Conservation (phyloP, 768 basidiomycete species). For the Pleurotus djamor region DNA sequence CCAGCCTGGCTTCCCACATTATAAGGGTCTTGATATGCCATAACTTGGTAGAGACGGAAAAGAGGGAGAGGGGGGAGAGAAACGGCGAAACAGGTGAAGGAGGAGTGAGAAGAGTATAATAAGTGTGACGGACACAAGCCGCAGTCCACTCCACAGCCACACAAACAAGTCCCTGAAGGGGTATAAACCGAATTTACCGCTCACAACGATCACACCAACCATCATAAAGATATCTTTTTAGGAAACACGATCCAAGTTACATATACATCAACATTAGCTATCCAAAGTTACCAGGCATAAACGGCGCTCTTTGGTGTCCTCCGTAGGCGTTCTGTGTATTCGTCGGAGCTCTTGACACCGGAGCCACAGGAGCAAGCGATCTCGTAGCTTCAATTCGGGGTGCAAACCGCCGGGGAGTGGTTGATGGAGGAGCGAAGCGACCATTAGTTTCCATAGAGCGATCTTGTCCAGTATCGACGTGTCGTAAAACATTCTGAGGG, state of each 20-base stretch:
- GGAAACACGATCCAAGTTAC: no score
- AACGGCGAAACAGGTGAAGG: background rate
- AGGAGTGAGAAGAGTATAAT: background rate
- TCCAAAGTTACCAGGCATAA: conserved; percentile 32
- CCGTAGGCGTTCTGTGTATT: conserved; percentile 11
- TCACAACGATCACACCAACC: background rate
- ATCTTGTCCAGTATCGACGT: conserved; percentile 10
- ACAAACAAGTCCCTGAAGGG: no score
- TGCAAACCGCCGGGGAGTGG: conserved; percentile 6
- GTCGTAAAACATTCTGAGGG: conserved; percentile 35
- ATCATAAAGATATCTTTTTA: background rate
- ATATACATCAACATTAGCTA: conserved; percentile 11
- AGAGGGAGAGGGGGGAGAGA: background rate
- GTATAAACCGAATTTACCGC: background rate
- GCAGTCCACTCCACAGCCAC: no score
- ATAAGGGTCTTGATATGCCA: conserved; percentile 60
- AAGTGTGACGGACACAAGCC: background rate
- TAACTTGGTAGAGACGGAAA: conserved; percentile 11
- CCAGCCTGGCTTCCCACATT: conserved; percentile 8
- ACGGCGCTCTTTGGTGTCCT: conserved; percentile 51
- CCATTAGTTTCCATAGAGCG: background rate
- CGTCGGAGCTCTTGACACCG: conserved; percentile 22
- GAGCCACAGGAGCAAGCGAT: conserved; percentile 4
- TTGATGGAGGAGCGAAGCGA: background rate
- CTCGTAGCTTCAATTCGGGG: conserved; percentile 9